Percentiles rank a stretch among this genome's conserved stretches.
Evolutionary conservation across 2,329 filamentous ascomycete species (phyloP).

Genomic region (Scedosporium aurantiacum): DNA sequence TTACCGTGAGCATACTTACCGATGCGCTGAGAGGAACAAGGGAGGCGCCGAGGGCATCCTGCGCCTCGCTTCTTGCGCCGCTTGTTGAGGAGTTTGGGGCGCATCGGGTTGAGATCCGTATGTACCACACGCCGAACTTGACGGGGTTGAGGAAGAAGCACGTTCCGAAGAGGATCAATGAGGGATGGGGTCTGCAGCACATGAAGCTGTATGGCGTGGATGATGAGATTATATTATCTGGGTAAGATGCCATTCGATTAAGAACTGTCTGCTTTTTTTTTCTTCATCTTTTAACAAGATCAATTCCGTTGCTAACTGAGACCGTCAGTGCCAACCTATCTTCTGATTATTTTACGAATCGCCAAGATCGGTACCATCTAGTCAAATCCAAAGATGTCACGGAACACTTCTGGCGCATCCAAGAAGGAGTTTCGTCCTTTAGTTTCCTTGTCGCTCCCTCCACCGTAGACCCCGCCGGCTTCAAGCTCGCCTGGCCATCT

Average conservation of each 20-base stretch:
- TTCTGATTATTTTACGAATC: constrained; percentile 89
- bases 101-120: constrained; percentile 78
- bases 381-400: constrained; percentile 72
- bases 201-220: constrained; percentile 98
- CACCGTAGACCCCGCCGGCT: constrained; percentile 39
- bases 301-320: neutral
- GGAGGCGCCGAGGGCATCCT: constrained; percentile 76
- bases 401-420: constrained; percentile 70
- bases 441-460: constrained; percentile 70
- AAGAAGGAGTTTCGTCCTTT: constrained; percentile 64
- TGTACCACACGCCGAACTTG: constrained; percentile 97
- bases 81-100: constrained; percentile 76
- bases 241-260: constrained; percentile 34
- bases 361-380: constrained; percentile 88
- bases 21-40: constrained; percentile 85
- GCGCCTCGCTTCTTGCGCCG: constrained; percentile 75
- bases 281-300: neutral
- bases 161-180: constrained; percentile 84
- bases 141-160: constrained; percentile 75
- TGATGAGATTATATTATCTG: constrained; percentile 89
- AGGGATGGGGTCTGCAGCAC: constrained; percentile 95
- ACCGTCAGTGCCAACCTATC: constrained; percentile 65
- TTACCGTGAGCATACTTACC: constrained; percentile 80
- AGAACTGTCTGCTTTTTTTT: neutral
- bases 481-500: constrained; percentile 60